Percentiles rank a stretch among this genome's conserved stretches.
Conservation (phyloP, 768 basidiomycete species). For the Mycena indigotica region DNA sequence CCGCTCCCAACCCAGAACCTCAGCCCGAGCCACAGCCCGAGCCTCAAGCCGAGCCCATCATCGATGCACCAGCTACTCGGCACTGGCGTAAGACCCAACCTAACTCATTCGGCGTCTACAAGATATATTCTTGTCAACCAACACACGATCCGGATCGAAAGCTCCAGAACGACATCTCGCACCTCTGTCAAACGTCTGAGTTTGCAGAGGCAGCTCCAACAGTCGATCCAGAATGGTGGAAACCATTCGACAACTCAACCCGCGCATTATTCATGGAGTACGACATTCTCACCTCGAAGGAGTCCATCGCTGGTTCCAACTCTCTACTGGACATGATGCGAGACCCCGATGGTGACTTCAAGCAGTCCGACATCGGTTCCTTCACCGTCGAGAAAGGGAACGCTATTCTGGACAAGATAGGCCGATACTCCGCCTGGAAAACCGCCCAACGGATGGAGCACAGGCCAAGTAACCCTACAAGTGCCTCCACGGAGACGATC, state of each 20-base stretch:
- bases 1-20: not conserved
- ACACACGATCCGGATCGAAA: slow-evolving; percentile 21
- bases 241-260: slow-evolving; percentile 27
- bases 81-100: slow-evolving; percentile 20
- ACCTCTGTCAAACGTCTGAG: slow-evolving; percentile 18
- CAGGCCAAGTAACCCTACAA: slow-evolving; percentile 1
- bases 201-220: slow-evolving; percentile 12
- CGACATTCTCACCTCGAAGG: not conserved
- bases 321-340: not conserved
- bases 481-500: slow-evolving; percentile 7
- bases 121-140: slow-evolving; percentile 22
- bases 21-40: not conserved
- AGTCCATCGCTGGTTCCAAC: not conserved
- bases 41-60: not conserved
- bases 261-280: slow-evolving; percentile 27
- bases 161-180: slow-evolving; percentile 4
- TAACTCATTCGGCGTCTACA: slow-evolving; percentile 26
- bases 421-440: slow-evolving; percentile 4
- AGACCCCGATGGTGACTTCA: not conserved
- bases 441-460: slow-evolving; percentile 24
- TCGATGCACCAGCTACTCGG: slow-evolving; percentile 1
- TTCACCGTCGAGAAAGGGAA: slow-evolving; percentile 25
- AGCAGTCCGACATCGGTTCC: slow-evolving; percentile 15
- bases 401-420: slow-evolving; percentile 18
- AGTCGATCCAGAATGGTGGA: not conserved